phyloP scores from a whole-genome alignment of 106 monocot genomes.

The Dendrobium chrysotoxum region DNA sequence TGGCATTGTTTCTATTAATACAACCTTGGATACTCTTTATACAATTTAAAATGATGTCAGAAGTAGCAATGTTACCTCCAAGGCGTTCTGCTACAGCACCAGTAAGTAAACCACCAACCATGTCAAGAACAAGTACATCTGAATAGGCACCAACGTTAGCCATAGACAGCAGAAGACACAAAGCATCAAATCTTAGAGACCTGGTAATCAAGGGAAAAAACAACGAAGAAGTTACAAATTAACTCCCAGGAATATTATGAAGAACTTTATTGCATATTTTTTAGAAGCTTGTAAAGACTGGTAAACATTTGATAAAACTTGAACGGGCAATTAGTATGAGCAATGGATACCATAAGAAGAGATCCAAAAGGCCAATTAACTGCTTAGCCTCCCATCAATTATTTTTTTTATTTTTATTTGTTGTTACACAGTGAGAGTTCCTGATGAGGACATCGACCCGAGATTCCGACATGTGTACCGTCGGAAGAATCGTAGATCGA shows the following conservation, averaged over 20 bases:
- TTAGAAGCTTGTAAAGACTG: background rate
- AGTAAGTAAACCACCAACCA: conserved; percentile 83
- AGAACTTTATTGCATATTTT: background rate
- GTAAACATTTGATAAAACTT: background rate
- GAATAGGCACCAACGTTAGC: conserved; percentile 84
- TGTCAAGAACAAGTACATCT: conserved; percentile 90
- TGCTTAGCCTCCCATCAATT: background rate
- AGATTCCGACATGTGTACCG: no score
- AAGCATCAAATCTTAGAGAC: conserved; percentile 75
- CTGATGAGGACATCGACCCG: no score
- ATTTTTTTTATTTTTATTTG: background rate
- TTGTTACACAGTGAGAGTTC: background rate
- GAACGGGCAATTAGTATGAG: background rate
- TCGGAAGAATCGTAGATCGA: no score
- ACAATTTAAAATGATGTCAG: background rate
- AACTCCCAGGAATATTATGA: background rate
- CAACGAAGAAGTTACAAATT: background rate
- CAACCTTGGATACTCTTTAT: background rate
- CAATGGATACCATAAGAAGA: background rate
- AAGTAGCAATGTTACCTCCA: conserved; percentile 50
- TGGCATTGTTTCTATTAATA: background rate
- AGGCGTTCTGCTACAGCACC: conserved; percentile 92
- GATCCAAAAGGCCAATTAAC: background rate
- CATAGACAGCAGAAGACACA: conserved; percentile 82
- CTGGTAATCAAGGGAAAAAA: conserved; percentile 30